A percentile compares a stretch with the other conserved stretches of the same genome.
phyloP scores from a whole-genome alignment of 2,329 filamentous ascomycete genomes.

The Pseudodiploospora longispora region DNA sequence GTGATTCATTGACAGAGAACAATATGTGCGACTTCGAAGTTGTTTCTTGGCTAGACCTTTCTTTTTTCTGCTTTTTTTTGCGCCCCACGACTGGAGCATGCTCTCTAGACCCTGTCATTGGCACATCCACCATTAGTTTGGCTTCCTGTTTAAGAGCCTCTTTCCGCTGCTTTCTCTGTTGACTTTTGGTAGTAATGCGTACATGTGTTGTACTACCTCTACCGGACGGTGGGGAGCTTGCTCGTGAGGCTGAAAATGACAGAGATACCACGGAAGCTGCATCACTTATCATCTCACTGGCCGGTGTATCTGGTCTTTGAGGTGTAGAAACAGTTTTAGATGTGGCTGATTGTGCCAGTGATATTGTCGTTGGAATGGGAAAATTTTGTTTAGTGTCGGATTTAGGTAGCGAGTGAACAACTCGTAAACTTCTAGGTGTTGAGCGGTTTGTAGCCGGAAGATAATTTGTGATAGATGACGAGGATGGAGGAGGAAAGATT shows the following conservation, averaged over 20 bases:
- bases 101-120: slow-evolving; percentile 46
- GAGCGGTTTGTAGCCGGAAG: slow-evolving; percentile 42
- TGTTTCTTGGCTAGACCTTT: slow-evolving; percentile 35
- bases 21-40: slow-evolving; percentile 7
- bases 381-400: background rate
- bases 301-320: slow-evolving; percentile 61
- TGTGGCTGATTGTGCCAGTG: slow-evolving; percentile 20
- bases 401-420: slow-evolving; percentile 40
- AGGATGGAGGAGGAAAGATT: slow-evolving; percentile 43
- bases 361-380: slow-evolving; percentile 8
- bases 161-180: slow-evolving; percentile 68
- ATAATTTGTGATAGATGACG: slow-evolving; percentile 37
- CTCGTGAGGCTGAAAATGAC: slow-evolving; percentile 58
- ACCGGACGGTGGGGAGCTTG: slow-evolving; percentile 59
- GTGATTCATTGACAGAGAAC: slow-evolving; percentile 6
- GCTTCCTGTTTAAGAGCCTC: slow-evolving; percentile 58
- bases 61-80: slow-evolving; percentile 82
- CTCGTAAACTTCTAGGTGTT: slow-evolving; percentile 56
- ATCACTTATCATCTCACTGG: slow-evolving; percentile 68
- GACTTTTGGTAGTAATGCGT: slow-evolving; percentile 65
- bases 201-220: slow-evolving; percentile 63
- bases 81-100: slow-evolving; percentile 68
- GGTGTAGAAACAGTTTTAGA: slow-evolving; percentile 22
- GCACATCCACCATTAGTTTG: slow-evolving; percentile 40
- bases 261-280: slow-evolving; percentile 66